Evolutionary conservation across 441 rosid genomes (phyloP).

Genomic region (Rhodomyrtus psidioides): DNA sequence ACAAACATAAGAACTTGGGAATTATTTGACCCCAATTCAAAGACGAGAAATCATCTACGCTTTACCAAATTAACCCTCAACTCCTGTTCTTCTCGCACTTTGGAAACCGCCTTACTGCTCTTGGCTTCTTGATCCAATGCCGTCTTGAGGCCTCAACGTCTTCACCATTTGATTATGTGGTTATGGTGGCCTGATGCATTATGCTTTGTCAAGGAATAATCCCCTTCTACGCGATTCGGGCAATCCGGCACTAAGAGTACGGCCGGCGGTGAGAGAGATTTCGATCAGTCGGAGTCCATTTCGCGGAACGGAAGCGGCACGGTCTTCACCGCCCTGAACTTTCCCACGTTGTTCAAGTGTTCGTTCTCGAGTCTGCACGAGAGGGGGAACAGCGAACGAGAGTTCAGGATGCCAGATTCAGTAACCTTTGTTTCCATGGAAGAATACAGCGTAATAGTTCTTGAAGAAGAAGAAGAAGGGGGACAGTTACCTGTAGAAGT

Average conservation of each 20-base stretch:
- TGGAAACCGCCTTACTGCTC: neutral
- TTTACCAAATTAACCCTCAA: neutral
- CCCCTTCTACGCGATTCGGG: neutral
- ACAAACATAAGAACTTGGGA: neutral
- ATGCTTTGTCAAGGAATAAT: neutral
- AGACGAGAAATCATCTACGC: neutral
- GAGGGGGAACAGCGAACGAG: neutral
- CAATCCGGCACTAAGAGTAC: neutral
- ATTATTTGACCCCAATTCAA: neutral
- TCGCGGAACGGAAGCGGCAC: neutral
- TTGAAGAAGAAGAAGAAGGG: neutral
- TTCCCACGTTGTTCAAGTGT: neutral
- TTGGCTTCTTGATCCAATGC: neutral
- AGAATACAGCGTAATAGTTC: neutral
- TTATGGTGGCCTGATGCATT: neutral
- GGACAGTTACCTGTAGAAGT: constrained; percentile 6
- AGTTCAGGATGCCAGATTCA: neutral
- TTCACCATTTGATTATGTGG: neutral
- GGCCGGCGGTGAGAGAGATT: no score
- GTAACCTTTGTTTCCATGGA: neutral
- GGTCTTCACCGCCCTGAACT: neutral
- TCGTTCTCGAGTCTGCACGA: neutral
- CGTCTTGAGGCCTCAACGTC: neutral
- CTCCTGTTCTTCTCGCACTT: neutral
- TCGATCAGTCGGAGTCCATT: neutral